Base-by-base conservation (phyloP, 2,329 filamentous ascomycete genomes). In the Hysterium pulicare region DNA sequence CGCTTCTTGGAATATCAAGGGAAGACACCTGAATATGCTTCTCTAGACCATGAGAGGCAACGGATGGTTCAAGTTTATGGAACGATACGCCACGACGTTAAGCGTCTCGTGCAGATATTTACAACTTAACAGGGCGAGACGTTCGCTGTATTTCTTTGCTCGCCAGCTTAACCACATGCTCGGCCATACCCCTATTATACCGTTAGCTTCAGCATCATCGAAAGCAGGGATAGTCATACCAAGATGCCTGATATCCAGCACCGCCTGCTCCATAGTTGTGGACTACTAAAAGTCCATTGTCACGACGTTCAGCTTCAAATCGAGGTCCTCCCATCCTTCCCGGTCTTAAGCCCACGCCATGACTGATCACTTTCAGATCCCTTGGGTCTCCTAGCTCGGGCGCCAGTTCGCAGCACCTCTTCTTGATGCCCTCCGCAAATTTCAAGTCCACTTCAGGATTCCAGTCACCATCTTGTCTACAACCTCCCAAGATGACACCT, bases 401-500 rank as follows among this genome's bases (percentile, higher is more conserved):
- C 57, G 80, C 79, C 35, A 82, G 64, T 24, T 78, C 76, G n/a
- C 87, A 75, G 23, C 79, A 77, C 16, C 88, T 78, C 67, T 82
- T 81, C 85, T 95, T 90, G 61, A 95, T 95, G n/a, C 89, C 78
- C 39, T 78, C 67, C 0, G 90, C 88, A 5, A 90, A 74, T 57
- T 87, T 85, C 0, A 84, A 82, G 55, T 95, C 90, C 4, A 84
- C 82, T 49, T 84, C 78, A 22, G 81, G 78, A 53, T 90, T 86
- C 89, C 88, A 95, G 57, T 85, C 84, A 33, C 83, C 78, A 53
- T 85, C 81, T 62, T 90, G 82, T 54, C 93, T 87, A 33, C 84
- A 90, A 1, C 90, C 90, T 19, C 90, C 90, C 1, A 95, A 72
- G 30, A 95, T 77, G 0, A 88, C 91, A 11, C 90, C 90, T 17